Evolutionary conservation across 2,329 filamentous ascomycete species (phyloP), one percentile per base, ranked within the genome.

Genomic region (Aureobasidium lini): DNA sequence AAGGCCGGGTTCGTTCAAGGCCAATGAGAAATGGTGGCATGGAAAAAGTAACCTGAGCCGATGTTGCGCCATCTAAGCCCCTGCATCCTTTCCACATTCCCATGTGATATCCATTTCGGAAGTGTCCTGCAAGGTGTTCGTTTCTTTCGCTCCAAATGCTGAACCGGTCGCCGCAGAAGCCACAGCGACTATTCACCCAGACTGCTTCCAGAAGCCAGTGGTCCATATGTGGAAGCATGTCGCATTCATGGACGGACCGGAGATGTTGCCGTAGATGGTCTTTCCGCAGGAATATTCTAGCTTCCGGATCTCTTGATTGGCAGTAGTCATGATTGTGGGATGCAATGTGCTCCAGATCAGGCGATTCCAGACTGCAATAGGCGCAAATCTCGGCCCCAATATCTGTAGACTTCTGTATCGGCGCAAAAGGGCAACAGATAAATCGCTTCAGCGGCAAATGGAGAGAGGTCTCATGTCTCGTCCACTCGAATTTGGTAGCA

Each of bases 401-500:
- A 4, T 4, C 18, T 13, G 28, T 1, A 6, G 15, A 18, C 13
- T 13, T 8, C 8, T 34, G 29, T n/a, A 34, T 70, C 7, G 79
- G 79, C 6, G 83, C 83, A 4, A 79, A 69, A 2, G 83, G 83
- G 37, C 81, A 80, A 65, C 83, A 86, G 6, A 82, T 81, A 79
- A 78, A 43, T 81, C 88, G 60, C 85, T 82, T 86, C 80, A 89
- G 60, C 78, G 78, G 73, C 83, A 80, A 6, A 82, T 89, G 65
- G 82, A 72, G 69, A 82, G 86, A 63, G 84, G 75, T 50, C 66
- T 89, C 86, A 69, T 89, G 86, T 61, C 86, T 77, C 48, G 81
- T 79, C 80, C 80, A 83, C 67, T 83, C 80, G 67, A 82, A 82
- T 61, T 83, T 83, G 18, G 78, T 78, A 54, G 77, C 73, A 65